These are phyloP conservation scores for Vaccinium myrtillus DNA, from an alignment of 148 eudicot genomes.

Conservation along the genomic window DNA sequence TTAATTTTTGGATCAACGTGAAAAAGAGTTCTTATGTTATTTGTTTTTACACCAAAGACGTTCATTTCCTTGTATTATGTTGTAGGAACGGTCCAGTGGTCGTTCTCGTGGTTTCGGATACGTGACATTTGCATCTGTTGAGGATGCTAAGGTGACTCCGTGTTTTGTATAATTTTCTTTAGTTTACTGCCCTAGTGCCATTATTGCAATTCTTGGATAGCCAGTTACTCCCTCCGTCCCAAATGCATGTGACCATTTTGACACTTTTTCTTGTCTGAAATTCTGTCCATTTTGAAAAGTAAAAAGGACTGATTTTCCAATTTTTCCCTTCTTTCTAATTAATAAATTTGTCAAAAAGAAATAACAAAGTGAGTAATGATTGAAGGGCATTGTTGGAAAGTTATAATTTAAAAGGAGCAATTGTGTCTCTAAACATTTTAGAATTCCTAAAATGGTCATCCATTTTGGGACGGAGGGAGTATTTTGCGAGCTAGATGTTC, in stretches of 20 bases:
- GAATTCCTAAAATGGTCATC: too few relatives aligned
- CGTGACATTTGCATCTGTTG: constrained; percentile 73
- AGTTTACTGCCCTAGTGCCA: not conserved
- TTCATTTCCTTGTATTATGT: not conserved
- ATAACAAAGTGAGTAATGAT: too few relatives aligned
- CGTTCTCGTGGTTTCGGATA: constrained; percentile 99
- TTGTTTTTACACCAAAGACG: not conserved
- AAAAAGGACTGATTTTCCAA: too few relatives aligned
- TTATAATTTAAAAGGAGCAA: too few relatives aligned
- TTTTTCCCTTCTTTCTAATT: too few relatives aligned
- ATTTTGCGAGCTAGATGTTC: constrained; percentile 32
- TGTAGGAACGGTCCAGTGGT: constrained; percentile 78
- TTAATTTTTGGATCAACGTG: not conserved
- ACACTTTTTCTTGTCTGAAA: too few relatives aligned
- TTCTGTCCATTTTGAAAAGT: too few relatives aligned
- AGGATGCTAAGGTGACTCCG: constrained; percentile 78
- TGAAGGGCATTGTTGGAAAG: too few relatives aligned
- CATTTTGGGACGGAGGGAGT: too few relatives aligned
- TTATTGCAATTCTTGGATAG: not conserved
- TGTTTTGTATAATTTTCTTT: not conserved
- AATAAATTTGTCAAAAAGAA: too few relatives aligned
- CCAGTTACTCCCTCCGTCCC: not conserved
- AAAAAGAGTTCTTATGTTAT: not conserved
- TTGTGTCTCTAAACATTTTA: too few relatives aligned
- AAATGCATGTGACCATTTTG: too few relatives aligned